Base-by-base conservation (phyloP, 2,329 filamentous ascomycete species). In the Claviceps sp. region DNA sequence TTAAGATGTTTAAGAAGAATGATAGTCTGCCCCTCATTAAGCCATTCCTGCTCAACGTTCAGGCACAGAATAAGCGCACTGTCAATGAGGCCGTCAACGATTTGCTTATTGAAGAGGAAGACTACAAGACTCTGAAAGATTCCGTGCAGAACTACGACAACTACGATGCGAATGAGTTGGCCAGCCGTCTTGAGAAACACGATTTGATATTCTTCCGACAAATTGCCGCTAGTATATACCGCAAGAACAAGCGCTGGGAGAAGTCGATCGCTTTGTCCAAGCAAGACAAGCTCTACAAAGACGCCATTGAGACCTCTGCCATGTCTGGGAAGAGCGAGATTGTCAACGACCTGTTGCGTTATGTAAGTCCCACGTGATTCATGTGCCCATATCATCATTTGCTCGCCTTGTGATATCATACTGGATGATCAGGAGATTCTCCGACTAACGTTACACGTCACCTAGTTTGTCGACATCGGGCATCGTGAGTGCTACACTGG, bases 181-280 rank as follows among this genome's bases (percentile, higher is more conserved):
- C 93, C 2, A 80, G 86, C 65, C 86, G 93, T 52, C 77, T 98
- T 11, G 94, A 98, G 79, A 93, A 93, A 74, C 94, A 98, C 65
- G 93, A 98, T 52, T 75, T 98, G 47, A 90, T 98, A 57, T 98
- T 98, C 78, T 98, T 98, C 85, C 85, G 93, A 64, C 93, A 98
- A 71, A 95, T 98, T 64, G 93, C 93, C 4, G 89, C 94, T 58
- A 95, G 79, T 71, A 98, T 98, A 69, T 98, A 97, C 76, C 89
- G 94, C 68, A 98, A 97, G 80, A 97, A 95, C 77, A 97, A 97
- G 85, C 82, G 93, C 57, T 98, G 94, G 94, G 91, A 97, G 74
- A 97, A 97, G 75, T 96, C 90, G 4, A 98, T 98, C 68, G 82
- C 88, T 37, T 76, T 98, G 46, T 97, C 91, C 16, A 98, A 98